Percentiles rank a stretch among this genome's conserved stretches.
Evolutionary conservation across 495 filamentous ascomycete species (phyloP).

Genomic region (Talaromyces liani): DNA sequence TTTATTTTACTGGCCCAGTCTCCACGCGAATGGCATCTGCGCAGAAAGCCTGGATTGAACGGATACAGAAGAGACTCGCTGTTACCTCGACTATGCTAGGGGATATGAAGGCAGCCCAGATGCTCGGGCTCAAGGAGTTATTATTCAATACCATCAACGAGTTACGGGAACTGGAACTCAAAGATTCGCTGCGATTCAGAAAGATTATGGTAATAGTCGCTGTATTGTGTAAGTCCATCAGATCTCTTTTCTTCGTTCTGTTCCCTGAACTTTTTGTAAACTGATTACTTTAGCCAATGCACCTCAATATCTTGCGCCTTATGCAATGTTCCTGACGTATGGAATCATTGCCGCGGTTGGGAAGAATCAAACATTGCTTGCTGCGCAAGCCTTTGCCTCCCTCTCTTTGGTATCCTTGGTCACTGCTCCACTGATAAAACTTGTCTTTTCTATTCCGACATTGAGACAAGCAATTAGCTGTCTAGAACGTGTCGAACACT

Average conservation of each 20-base stretch:
- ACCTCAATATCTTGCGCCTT: not conserved
- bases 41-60: slow-evolving; percentile 38
- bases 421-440: not conserved
- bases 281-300: not conserved
- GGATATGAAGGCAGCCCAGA: slow-evolving; percentile 52
- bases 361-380: not conserved
- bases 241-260: not conserved
- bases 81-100: slow-evolving; percentile 42
- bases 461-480: not conserved
- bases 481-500: not conserved
- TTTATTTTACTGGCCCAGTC: not conserved
- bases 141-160: slow-evolving; percentile 12
- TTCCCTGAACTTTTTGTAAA: not conserved
- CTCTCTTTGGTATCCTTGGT: not conserved
- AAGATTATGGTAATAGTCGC: slow-evolving; percentile 27
- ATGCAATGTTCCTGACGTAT: not conserved
- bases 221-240: slow-evolving; percentile 16
- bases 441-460: not conserved
- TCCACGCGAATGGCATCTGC: not conserved
- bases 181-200: slow-evolving; percentile 40
- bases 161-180: slow-evolving; percentile 27
- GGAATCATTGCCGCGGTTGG: not conserved
- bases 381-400: not conserved
- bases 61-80: slow-evolving; percentile 45
- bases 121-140: slow-evolving; percentile 43